These are phyloP conservation scores for Aspergillus homomorphus DNA, from an alignment of 495 filamentous ascomycete genomes.

Conservation along the genomic window DNA sequence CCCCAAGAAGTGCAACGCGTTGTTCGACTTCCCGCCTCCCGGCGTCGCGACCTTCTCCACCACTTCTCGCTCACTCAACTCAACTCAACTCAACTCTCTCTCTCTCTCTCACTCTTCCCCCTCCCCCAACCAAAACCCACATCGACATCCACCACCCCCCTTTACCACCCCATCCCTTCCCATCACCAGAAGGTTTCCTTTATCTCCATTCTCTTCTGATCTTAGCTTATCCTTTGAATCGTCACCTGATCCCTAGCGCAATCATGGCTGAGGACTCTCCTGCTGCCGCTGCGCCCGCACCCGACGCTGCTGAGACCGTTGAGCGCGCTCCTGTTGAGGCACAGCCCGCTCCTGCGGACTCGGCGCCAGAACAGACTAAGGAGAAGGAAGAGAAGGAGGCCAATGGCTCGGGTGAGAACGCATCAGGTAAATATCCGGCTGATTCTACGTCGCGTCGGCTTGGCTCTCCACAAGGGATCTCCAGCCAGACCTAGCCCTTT, in stretches of 20 bases:
- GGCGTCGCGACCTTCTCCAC: conserved; percentile 44
- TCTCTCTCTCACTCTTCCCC: neutral
- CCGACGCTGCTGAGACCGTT: conserved; percentile 30
- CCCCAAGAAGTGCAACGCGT: conserved; percentile 36
- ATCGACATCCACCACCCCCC: conserved; percentile 21
- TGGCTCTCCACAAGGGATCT: neutral
- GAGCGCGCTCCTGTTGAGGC: conserved; percentile 35
- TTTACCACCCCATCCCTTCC: conserved; percentile 11
- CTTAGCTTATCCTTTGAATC: conserved; percentile 8
- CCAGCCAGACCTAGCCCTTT: conserved; percentile 3
- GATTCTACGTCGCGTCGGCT: conserved; percentile 1
- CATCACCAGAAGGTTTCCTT: conserved; percentile 9
- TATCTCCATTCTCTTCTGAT: conserved; percentile 16
- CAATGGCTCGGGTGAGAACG: conserved; percentile 31
- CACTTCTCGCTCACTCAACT: conserved; percentile 26
- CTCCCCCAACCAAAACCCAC: conserved; percentile 25
- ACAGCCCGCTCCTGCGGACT: conserved; percentile 20
- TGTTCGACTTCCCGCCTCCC: conserved; percentile 41
- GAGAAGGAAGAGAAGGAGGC: conserved; percentile 32
- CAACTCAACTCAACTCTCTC: conserved; percentile 7
- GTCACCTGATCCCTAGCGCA: conserved; percentile 25
- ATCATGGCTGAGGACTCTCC: conserved; percentile 46
- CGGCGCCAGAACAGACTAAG: conserved; percentile 22
- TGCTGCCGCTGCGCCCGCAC: conserved; percentile 31
- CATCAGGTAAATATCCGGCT: conserved; percentile 30